Evolutionary conservation across 148 eudicot genomes (phyloP).

Genomic region (Rheum nobile): DNA sequence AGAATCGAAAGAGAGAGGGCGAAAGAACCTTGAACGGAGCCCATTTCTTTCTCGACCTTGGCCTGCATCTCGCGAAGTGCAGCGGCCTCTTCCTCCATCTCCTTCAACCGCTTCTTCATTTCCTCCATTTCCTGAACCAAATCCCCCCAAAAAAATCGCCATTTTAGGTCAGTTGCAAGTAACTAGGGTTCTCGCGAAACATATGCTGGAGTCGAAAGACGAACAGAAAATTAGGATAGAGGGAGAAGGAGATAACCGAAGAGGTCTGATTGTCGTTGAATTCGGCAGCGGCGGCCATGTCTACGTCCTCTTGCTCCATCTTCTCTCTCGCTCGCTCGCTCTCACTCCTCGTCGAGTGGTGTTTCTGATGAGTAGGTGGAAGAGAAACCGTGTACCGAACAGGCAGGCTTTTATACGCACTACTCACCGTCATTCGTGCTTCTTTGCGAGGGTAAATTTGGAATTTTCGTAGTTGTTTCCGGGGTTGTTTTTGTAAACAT

Average conservation of each 20-base stretch:
- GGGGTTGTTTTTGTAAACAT: no score
- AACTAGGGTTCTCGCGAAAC: background rate
- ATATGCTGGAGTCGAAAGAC: background rate
- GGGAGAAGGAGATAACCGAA: background rate
- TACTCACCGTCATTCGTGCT: background rate
- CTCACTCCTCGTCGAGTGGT: background rate
- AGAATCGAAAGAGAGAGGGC: background rate
- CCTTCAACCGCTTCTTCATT: conserved; percentile 52
- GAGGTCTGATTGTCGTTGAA: background rate
- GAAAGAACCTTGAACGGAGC: conserved; percentile 42
- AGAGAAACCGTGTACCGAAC: background rate
- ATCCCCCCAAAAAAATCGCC: background rate
- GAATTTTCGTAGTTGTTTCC: no score
- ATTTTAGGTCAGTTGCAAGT: background rate
- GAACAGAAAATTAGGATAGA: background rate
- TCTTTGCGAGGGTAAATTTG: background rate
- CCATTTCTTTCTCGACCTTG: conserved; percentile 59
- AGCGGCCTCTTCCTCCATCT: conserved; percentile 60
- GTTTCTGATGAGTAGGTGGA: background rate
- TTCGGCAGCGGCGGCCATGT: background rate
- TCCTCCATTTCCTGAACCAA: conserved; percentile 39
- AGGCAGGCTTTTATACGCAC: background rate
- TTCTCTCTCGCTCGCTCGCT: background rate
- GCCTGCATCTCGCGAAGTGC: conserved; percentile 68
- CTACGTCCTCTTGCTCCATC: background rate